These are phyloP conservation scores for Achaetomium macrosporum DNA, from an alignment of 2,329 filamentous ascomycete genomes.

Conservation along the genomic window DNA sequence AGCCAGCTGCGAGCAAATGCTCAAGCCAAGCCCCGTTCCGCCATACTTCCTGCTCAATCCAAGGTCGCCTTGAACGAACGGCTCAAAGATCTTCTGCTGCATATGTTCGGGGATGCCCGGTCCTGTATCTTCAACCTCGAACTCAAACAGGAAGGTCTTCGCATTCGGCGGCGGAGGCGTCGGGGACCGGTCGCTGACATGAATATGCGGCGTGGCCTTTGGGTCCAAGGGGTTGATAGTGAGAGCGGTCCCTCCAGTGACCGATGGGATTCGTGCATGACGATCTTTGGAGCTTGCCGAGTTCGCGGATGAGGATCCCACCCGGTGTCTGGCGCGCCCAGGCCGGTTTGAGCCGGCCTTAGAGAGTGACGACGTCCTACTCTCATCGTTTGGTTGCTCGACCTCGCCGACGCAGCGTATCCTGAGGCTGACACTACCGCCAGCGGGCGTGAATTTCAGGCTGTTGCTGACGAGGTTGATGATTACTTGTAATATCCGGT, in stretches of 20 bases:
- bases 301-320: constrained; percentile 45
- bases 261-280: constrained; percentile 25
- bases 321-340: constrained; percentile 38
- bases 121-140: constrained; percentile 82
- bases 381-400: constrained; percentile 38
- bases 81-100: constrained; percentile 82
- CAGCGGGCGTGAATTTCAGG: constrained; percentile 79
- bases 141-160: constrained; percentile 70
- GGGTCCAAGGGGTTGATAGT: constrained; percentile 59
- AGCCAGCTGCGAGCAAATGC: constrained; percentile 83
- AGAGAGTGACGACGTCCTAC: constrained; percentile 49
- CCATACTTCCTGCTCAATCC: constrained; percentile 85
- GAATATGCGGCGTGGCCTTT: constrained; percentile 43
- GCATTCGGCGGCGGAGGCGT: constrained; percentile 57
- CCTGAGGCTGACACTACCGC: constrained; percentile 67
- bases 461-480: constrained; percentile 92
- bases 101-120: constrained; percentile 76
- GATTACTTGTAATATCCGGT: constrained; percentile 84
- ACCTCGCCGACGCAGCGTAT: constrained; percentile 67
- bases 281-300: constrained; percentile 44
- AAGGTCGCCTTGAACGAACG: constrained; percentile 88
- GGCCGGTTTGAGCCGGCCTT: constrained; percentile 38
- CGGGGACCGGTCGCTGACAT: constrained; percentile 49
- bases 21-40: constrained; percentile 80
- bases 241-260: constrained; percentile 46